Conservation (phyloP, 805 yeast genomes). For the Zygosaccharomyces bailii region DNA sequence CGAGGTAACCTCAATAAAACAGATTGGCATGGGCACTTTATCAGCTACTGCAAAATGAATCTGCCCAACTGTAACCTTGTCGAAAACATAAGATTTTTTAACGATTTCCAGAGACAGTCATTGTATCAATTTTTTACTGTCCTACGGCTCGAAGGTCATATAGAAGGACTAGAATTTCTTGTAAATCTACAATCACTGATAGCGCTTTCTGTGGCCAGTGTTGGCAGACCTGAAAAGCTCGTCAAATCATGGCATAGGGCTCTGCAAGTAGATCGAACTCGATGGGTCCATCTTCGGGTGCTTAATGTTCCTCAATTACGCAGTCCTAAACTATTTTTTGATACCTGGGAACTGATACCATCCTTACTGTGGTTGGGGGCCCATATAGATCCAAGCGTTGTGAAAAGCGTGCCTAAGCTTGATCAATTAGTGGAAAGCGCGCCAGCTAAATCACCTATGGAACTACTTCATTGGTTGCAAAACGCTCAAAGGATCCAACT, state of each 20-base stretch:
- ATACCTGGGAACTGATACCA: constrained; percentile 11
- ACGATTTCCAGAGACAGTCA: constrained; percentile 1
- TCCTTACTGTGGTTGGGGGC: constrained; percentile 10
- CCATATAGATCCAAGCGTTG: constrained; percentile 2
- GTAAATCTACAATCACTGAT: constrained; percentile 10
- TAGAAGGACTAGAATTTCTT: constrained; percentile 5
- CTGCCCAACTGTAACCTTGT: constrained; percentile 3
- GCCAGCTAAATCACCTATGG: constrained; percentile 1
- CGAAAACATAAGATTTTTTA: constrained; percentile 9
- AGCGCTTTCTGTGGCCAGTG: constrained; percentile 9
- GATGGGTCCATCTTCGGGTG: constrained; percentile 13
- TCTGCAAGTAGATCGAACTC: constrained; percentile 2
- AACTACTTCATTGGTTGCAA: constrained; percentile 1
- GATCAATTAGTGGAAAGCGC: constrained; percentile 1
- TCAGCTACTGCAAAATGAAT: constrained; percentile 1
- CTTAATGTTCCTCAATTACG: constrained; percentile 14
- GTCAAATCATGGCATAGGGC: constrained; percentile 13
- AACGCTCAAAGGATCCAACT: not conserved
- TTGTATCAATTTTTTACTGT: constrained; percentile 7
- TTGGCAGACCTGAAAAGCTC: constrained; percentile 7
- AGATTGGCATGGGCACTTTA: constrained; percentile 3
- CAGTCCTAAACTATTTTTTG: constrained; percentile 15
- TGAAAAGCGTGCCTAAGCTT: constrained; percentile 10
- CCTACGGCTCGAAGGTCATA: constrained; percentile 4
- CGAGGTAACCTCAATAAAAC: not conserved